phyloP scores from a whole-genome alignment of 192 early-diverging fungal species.

The Piromyces finnis region DNA sequence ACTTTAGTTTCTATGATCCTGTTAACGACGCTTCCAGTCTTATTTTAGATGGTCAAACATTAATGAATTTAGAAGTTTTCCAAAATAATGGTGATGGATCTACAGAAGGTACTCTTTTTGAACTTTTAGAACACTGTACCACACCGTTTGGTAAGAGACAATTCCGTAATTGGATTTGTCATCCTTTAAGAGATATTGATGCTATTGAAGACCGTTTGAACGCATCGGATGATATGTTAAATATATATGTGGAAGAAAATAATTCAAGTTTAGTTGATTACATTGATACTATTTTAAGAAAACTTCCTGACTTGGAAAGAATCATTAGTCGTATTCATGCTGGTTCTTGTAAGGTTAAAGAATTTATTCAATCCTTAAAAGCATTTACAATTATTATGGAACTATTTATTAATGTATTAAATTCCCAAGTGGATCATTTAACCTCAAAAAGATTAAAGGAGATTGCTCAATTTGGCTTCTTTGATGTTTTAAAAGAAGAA shows the following conservation, averaged over 20 bases:
- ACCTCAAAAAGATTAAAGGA: constrained; percentile 25
- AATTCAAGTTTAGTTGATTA: constrained; percentile 10
- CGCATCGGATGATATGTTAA: constrained; percentile 60
- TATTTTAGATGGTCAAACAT: constrained; percentile 81
- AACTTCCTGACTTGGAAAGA: constrained; percentile 75
- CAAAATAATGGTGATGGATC: constrained; percentile 57
- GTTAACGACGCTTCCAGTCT: constrained; percentile 53
- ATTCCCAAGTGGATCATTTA: constrained; percentile 18
- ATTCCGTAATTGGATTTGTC: constrained; percentile 24
- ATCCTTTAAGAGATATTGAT: background rate
- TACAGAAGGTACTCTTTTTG: constrained; percentile 61
- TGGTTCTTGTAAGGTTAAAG: constrained; percentile 62
- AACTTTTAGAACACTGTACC: constrained; percentile 62
- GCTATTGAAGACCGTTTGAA: constrained; percentile 76
- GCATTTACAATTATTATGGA: constrained; percentile 31
- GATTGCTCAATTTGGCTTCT: constrained; percentile 23
- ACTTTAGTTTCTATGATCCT: constrained; percentile 72
- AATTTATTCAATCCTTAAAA: constrained; percentile 54
- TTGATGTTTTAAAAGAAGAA: constrained; percentile 26
- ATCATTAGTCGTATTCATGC: constrained; percentile 79
- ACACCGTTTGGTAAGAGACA: constrained; percentile 79
- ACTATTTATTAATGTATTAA: constrained; percentile 13
- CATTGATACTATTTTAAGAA: constrained; percentile 9
- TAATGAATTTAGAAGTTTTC: constrained; percentile 85
- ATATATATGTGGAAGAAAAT: constrained; percentile 22